phyloP scores from a whole-genome alignment of 306 rosid genomes.

The Lagenaria siceraria region DNA sequence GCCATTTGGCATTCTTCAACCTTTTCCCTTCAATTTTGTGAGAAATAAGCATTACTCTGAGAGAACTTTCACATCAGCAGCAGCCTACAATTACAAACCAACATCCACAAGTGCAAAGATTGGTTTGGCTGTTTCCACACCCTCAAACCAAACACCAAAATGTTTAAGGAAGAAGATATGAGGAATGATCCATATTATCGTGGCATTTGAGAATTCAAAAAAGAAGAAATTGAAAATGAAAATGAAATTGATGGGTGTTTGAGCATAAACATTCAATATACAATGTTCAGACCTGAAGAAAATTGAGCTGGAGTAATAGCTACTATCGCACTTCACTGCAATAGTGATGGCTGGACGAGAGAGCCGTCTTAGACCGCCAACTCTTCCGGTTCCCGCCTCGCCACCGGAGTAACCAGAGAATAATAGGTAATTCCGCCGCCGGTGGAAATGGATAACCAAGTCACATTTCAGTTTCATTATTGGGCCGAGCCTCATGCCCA shows the following conservation, averaged over 20 bases:
- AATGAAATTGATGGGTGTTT: not conserved
- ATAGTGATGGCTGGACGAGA: not conserved
- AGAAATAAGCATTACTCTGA: not conserved
- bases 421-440: not conserved
- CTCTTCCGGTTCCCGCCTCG: not conserved
- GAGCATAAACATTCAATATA: not conserved
- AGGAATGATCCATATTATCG: not conserved
- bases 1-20: constrained; percentile 28
- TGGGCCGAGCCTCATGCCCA: not conserved
- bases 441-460: not conserved
- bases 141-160: not conserved
- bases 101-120: too few species aligned
- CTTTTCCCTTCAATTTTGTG: constrained; percentile 1
- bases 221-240: too few species aligned
- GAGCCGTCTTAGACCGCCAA: not conserved
- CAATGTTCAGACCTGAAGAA: not conserved
- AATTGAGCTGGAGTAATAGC: not conserved
- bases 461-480: not conserved
- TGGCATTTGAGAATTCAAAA: not conserved
- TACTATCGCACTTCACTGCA: not conserved
- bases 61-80: not conserved
- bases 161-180: not conserved
- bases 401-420: not conserved
- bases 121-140: too few species aligned
- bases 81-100: not conserved